Percentiles rank a stretch among this genome's conserved stretches.
phyloP scores from a whole-genome alignment of 495 filamentous ascomycete genomes.

The Entonaema liquescens region DNA sequence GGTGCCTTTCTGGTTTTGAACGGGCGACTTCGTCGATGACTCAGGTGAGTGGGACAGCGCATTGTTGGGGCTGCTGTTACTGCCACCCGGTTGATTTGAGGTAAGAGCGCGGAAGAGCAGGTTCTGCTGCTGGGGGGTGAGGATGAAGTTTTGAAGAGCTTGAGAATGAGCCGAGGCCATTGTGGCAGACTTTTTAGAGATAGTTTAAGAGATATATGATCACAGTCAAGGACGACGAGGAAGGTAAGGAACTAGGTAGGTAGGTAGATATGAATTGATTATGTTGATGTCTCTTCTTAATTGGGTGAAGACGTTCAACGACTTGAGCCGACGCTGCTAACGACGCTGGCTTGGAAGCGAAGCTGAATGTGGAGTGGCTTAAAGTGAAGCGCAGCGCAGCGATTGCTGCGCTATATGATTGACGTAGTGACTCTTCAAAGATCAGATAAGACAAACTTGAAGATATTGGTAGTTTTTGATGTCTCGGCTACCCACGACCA shows the following conservation, averaged over 20 bases:
- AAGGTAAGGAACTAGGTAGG: neutral
- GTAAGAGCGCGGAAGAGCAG: slow-evolving; percentile 87
- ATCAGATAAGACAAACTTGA: slow-evolving; percentile 16
- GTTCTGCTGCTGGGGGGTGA: slow-evolving; percentile 87
- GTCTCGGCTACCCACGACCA: slow-evolving; percentile 29
- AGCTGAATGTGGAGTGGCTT: slow-evolving; percentile 14
- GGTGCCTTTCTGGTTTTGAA: slow-evolving; percentile 44
- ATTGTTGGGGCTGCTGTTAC: slow-evolving; percentile 44
- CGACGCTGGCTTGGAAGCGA: slow-evolving; percentile 18
- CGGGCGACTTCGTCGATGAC: slow-evolving; percentile 64
- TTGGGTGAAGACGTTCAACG: slow-evolving; percentile 18
- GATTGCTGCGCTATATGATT: slow-evolving; percentile 32
- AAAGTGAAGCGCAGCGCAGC: slow-evolving; percentile 37
- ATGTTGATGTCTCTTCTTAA: slow-evolving; percentile 26
- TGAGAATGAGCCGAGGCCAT: slow-evolving; percentile 56
- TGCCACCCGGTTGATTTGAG: slow-evolving; percentile 66
- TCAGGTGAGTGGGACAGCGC: slow-evolving; percentile 60
- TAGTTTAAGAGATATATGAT: slow-evolving; percentile 38
- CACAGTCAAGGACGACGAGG: neutral
- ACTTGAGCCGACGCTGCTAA: slow-evolving; percentile 23
- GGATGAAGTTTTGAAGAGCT: slow-evolving; percentile 57
- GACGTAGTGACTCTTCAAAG: slow-evolving; percentile 18
- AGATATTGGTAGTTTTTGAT: slow-evolving; percentile 3
- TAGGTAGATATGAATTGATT: slow-evolving; percentile 16
- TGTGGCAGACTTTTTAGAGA: slow-evolving; percentile 46